phyloP scores from a whole-genome alignment of 2,329 filamentous ascomycete species.

The Aspergillus intermedius region DNA sequence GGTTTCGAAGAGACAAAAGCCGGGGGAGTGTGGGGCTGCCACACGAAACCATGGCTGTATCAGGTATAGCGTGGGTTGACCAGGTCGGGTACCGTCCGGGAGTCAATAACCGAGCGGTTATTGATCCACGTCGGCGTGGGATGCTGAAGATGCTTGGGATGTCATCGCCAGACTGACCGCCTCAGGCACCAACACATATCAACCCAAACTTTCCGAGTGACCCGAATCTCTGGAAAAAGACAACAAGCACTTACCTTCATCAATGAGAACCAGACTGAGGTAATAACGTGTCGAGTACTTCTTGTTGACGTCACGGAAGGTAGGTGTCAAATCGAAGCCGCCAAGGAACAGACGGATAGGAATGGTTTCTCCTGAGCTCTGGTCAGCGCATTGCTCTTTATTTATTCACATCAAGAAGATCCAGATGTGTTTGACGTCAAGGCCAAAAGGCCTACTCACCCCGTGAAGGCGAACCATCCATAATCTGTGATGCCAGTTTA shows the following conservation, averaged over 20 bases:
- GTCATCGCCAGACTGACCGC: constrained; percentile 1
- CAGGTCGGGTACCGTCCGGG: constrained; percentile 1
- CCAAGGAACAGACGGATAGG: constrained; percentile 95
- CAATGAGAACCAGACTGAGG: constrained; percentile 88
- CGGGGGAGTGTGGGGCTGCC: constrained; percentile 13
- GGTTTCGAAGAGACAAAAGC: neutral
- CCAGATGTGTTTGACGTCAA: neutral
- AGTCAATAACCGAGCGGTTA: constrained; percentile 33
- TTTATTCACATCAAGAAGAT: no score
- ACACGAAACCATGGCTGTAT: constrained; percentile 14
- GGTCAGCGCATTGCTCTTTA: constrained; percentile 13
- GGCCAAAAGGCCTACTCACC: constrained; percentile 48
- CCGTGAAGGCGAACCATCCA: constrained; percentile 97
- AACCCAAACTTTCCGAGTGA: neutral
- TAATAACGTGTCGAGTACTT: constrained; percentile 99
- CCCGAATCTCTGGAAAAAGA: neutral
- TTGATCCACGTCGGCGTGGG: constrained; percentile 15
- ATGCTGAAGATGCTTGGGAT: constrained; percentile 10
- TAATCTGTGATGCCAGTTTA: constrained; percentile 57
- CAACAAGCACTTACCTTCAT: constrained; percentile 61
- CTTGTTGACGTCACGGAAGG: constrained; percentile 99
- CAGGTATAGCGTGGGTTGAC: constrained; percentile 26
- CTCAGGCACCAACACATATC: constrained; percentile 11
- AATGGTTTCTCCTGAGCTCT: constrained; percentile 66
- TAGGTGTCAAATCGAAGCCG: constrained; percentile 94